These are phyloP conservation scores for Wickerhamiella bombiphila DNA, from an alignment of 805 yeast genomes.

Conservation along the genomic window DNA sequence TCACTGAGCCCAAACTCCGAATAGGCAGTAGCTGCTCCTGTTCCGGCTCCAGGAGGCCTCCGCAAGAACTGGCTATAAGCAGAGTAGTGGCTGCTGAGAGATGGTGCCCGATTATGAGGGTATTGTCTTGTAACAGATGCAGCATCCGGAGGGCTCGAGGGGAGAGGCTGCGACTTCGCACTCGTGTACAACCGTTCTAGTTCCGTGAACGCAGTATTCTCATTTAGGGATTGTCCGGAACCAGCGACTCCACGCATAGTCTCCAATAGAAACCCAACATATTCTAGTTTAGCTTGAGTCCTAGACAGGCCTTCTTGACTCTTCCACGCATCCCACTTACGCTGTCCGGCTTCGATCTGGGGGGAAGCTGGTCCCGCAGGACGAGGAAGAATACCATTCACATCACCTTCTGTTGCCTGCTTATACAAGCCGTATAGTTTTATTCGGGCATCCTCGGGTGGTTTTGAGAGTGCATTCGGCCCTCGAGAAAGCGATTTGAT, in stretches of 20 bases:
- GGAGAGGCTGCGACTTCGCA: conserved; percentile 6
- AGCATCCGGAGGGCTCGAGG: background rate
- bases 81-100: conserved; percentile 13
- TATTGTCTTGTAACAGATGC: background rate
- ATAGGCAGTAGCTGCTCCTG: too few species aligned
- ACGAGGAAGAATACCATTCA: conserved; percentile 48
- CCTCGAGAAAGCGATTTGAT: conserved; percentile 47
- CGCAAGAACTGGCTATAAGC: conserved; percentile 18
- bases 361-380: conserved; percentile 45
- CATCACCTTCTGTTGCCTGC: conserved; percentile 83
- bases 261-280: conserved; percentile 52
- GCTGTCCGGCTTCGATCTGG: conserved; percentile 52
- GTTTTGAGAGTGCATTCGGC: conserved; percentile 14
- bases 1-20: conserved; percentile 19
- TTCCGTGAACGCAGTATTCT: conserved; percentile 49
- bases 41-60: conserved; percentile 5
- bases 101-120: conserved; percentile 12
- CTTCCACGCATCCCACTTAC: conserved; percentile 80
- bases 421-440: conserved; percentile 65
- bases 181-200: conserved; percentile 56
- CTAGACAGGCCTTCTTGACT: conserved; percentile 50
- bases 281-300: conserved; percentile 60
- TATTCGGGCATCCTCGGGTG: conserved; percentile 15
- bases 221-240: conserved; percentile 44
- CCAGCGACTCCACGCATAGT: conserved; percentile 41